These are phyloP conservation scores for Flueggea neowawraea DNA, from an alignment of 441 rosid species.

Conservation along the genomic window DNA sequence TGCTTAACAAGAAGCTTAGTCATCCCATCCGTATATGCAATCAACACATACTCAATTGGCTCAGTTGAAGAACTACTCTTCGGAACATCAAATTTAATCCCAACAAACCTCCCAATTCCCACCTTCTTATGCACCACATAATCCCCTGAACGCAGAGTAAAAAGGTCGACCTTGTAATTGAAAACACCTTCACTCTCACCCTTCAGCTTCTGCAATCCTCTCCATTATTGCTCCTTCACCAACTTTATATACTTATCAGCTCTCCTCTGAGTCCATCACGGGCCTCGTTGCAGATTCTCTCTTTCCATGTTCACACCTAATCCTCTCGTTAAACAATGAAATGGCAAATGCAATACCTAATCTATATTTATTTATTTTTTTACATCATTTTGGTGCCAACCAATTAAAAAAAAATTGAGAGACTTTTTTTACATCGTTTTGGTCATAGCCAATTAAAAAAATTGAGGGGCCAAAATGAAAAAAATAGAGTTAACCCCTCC, in stretches of 20 bases:
- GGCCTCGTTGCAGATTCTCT: constrained; percentile 43
- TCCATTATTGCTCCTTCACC: constrained; percentile 88
- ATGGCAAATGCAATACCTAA: too few species aligned
- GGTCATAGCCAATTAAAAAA: too few species aligned
- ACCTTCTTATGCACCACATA: constrained; percentile 98
- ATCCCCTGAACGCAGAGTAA: constrained; percentile 66
- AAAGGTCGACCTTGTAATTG: constrained; percentile 89
- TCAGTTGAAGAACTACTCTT: constrained; percentile 52
- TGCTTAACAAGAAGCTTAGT: constrained; percentile 97
- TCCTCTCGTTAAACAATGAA: constrained; percentile 70
- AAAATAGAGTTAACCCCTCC: too few species aligned
- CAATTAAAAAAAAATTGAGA: too few species aligned
- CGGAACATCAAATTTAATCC: constrained; percentile 70
- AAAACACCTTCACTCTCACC: constrained; percentile 47
- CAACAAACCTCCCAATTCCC: constrained; percentile 89
- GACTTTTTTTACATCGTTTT: too few species aligned
- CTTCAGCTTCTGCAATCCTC: constrained; percentile 87
- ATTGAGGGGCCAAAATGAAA: too few species aligned
- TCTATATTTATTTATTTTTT: too few species aligned
- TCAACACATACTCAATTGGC: constrained; percentile 78
- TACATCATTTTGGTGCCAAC: too few species aligned
- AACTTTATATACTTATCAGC: constrained; percentile 78
- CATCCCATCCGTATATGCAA: constrained; percentile 96
- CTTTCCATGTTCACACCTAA: constrained; percentile 65
- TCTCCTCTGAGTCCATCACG: constrained; percentile 72